Conservation (phyloP, 2,329 filamentous ascomycete genomes). For the Fusarium sp. region DNA sequence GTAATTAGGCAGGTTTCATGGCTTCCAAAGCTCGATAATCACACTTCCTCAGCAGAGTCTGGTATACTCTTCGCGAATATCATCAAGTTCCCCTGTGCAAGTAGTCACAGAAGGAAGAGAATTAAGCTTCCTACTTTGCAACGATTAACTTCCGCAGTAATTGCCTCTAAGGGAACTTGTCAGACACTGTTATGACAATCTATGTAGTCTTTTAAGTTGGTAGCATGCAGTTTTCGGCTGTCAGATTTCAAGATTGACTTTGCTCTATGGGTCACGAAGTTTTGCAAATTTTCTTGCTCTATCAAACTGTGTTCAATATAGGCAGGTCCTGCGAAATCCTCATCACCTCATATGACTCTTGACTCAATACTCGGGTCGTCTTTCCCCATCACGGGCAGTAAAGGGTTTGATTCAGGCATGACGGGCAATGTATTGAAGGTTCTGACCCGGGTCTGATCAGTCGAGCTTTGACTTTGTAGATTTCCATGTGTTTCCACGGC, state of each 20-base stretch:
- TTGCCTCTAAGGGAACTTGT: not conserved
- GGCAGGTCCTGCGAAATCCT: not conserved
- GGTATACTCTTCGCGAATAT: rapidly evolving
- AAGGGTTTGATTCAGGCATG: not conserved
- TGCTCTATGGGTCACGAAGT: not conserved
- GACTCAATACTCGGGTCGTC: not conserved
- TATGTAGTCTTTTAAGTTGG: not conserved
- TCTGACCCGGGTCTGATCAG: not conserved
- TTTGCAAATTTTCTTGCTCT: not conserved
- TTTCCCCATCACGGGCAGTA: not conserved
- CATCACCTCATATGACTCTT: not conserved
- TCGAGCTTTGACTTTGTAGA: not conserved
- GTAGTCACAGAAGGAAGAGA: not conserved
- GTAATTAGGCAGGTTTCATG: not conserved
- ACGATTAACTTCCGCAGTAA: not conserved
- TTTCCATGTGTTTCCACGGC: not conserved
- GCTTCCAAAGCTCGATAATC: not conserved
- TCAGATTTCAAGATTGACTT: not conserved
- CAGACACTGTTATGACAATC: rapidly evolving
- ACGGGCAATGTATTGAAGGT: not conserved
- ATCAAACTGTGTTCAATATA: not conserved
- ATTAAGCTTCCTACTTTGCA: not conserved
- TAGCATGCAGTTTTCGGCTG: not conserved
- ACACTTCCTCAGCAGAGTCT: not conserved
- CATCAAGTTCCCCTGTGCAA: not conserved